Percentiles rank a stretch among this genome's conserved stretches.
phyloP scores from a whole-genome alignment of 225 moss, liverwort and hornwort species.

The Polytrichum formosum region DNA sequence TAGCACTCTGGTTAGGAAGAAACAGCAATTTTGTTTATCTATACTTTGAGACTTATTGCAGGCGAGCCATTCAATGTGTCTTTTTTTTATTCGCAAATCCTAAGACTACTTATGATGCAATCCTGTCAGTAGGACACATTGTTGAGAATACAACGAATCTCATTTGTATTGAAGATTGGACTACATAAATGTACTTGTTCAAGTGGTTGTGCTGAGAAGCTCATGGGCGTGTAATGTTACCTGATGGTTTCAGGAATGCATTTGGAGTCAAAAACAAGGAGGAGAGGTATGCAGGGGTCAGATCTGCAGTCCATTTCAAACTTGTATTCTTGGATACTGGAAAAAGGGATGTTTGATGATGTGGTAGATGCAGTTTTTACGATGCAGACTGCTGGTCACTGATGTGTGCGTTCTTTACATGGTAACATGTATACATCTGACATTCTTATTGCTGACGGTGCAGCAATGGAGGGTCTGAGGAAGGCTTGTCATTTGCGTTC shows the following conservation, averaged over 20 bases:
- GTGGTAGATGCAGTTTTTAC: neutral
- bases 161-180: neutral
- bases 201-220: neutral
- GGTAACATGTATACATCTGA: neutral
- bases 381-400: neutral
- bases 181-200: neutral
- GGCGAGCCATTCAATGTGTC: too few relatives aligned
- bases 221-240: neutral
- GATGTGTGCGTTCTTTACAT: neutral
- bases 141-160: too few relatives aligned
- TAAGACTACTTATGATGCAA: too few relatives aligned
- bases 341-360: too few relatives aligned
- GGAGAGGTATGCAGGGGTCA: conserved; percentile 26
- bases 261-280: conserved; percentile 28
- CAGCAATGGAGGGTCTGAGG: conserved; percentile 77
- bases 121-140: too few relatives aligned
- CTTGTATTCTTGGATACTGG: too few relatives aligned
- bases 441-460: neutral
- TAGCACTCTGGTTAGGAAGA: too few relatives aligned
- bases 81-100: too few relatives aligned
- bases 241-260: conserved; percentile 20
- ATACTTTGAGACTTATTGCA: too few relatives aligned
- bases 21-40: too few relatives aligned
- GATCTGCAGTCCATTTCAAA: neutral
- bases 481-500: conserved; percentile 88